Conservation (phyloP, 2,329 filamentous ascomycete genomes). For the Samsoniella hepiali region DNA sequence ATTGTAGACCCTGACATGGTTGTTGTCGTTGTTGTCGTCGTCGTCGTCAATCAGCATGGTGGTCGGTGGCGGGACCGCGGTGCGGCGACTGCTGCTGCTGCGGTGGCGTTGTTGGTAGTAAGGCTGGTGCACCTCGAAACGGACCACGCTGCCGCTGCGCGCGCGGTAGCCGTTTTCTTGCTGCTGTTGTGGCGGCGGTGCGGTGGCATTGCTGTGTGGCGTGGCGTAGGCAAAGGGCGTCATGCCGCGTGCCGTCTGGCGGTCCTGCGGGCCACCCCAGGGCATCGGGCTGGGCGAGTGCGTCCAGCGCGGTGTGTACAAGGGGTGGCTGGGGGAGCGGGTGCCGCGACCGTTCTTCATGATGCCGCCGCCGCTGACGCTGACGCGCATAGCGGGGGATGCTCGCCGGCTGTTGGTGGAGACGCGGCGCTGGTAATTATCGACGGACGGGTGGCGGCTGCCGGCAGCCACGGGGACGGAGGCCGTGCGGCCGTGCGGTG, state of each 20-base stretch:
- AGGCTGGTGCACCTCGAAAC: conserved; percentile 29
- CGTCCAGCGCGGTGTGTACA: conserved; percentile 56
- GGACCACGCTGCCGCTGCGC: conserved; percentile 30
- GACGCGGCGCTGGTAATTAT: conserved; percentile 43
- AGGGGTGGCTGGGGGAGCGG: conserved; percentile 53
- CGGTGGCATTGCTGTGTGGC: conserved; percentile 62
- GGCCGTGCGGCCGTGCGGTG: conserved; percentile 48
- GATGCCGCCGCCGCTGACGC: conserved; percentile 31
- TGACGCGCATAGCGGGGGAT: conserved; percentile 30
- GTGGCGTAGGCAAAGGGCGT: conserved; percentile 73
- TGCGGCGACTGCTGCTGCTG: conserved; percentile 32
- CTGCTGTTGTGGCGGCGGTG: conserved; percentile 16
- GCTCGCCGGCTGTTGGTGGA: conserved; percentile 38
- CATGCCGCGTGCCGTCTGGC: conserved; percentile 37
- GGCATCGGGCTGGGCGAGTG: conserved; percentile 45
- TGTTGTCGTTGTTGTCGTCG: conserved; percentile 30
- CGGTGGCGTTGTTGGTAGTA: conserved; percentile 31
- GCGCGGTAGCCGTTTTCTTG: conserved; percentile 36
- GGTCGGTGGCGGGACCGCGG: background rate
- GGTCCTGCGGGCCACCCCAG: conserved; percentile 31
- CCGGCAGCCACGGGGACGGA: conserved; percentile 48
- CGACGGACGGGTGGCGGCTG: conserved; percentile 38
- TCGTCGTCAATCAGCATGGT: conserved; percentile 10
- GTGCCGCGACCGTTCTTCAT: conserved; percentile 50
- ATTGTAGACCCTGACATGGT: conserved; percentile 36